Conservation (phyloP, 2,329 filamentous ascomycete genomes). For the Ceratocystis eucalypticola region DNA sequence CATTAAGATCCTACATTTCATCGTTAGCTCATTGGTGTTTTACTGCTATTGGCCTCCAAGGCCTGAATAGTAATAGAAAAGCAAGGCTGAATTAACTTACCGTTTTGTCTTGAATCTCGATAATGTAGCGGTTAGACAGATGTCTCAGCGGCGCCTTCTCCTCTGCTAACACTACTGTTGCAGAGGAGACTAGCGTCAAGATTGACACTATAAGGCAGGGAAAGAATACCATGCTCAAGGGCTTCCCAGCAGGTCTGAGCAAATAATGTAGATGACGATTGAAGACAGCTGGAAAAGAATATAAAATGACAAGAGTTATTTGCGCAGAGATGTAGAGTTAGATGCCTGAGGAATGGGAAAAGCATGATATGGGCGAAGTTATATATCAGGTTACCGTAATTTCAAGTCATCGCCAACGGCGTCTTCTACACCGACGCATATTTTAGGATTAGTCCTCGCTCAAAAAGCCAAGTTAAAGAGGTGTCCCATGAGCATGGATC, state of each 20-base stretch:
- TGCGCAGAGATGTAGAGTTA: neutral
- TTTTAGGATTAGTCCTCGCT: neutral
- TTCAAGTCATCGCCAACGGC: neutral
- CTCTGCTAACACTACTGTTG: slow-evolving; percentile 21
- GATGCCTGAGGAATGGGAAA: too few relatives aligned
- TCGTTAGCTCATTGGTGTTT: neutral
- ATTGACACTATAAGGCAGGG: slow-evolving; percentile 27
- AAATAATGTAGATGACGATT: neutral
- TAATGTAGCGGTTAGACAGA: slow-evolving; percentile 38
- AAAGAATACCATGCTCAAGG: slow-evolving; percentile 28
- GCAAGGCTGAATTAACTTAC: slow-evolving; percentile 25
- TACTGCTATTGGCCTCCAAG: neutral
- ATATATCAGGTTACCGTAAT: neutral
- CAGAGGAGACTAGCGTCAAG: slow-evolving; percentile 26
- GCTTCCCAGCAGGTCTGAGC: neutral
- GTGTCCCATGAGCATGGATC: neutral
- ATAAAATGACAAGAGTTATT: too few relatives aligned
- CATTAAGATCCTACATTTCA: slow-evolving; percentile 29
- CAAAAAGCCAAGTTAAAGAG: neutral
- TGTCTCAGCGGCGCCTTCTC: neutral
- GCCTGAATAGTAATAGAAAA: neutral
- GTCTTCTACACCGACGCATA: neutral
- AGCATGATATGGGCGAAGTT: neutral
- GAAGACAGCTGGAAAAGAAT: neutral
- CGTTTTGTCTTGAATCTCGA: slow-evolving; percentile 39